These are phyloP conservation scores for Pterula multifida DNA, from an alignment of 1,284 basidiomycete species.

Conservation along the genomic window DNA sequence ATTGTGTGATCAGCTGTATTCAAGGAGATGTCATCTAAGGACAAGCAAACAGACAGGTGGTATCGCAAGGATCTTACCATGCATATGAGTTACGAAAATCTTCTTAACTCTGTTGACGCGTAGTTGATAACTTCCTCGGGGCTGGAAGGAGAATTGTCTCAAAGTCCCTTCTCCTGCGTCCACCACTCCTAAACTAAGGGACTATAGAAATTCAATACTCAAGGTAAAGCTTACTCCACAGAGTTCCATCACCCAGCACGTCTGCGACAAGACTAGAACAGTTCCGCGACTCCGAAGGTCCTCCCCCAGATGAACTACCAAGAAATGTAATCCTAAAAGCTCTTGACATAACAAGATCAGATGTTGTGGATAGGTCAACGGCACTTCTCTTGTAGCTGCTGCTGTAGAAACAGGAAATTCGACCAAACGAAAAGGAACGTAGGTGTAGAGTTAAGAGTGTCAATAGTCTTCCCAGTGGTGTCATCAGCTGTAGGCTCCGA, in stretches of 20 bases:
- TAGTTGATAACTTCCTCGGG: constrained; percentile 20
- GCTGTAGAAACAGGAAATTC: too few species aligned
- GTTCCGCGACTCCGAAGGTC: constrained; percentile 54
- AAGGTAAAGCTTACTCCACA: constrained; percentile 46
- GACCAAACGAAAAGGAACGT: too few species aligned
- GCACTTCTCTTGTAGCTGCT: too few species aligned
- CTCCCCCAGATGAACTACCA: constrained; percentile 65
- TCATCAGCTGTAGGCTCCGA: too few species aligned
- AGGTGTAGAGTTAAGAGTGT: too few species aligned
- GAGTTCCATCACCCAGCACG: constrained; percentile 34
- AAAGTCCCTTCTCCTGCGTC: constrained; percentile 83
- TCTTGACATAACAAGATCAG: background rate
- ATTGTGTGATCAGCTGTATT: constrained; percentile 66
- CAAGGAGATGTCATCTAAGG: background rate
- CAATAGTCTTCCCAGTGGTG: too few species aligned
- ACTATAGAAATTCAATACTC: background rate
- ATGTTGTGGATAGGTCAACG: too few species aligned
- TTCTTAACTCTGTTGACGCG: constrained; percentile 49
- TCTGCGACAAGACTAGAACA: constrained; percentile 60
- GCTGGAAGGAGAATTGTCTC: constrained; percentile 39
- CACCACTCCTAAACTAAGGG: constrained; percentile 44
- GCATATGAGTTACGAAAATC: constrained; percentile 87
- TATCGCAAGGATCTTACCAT: constrained; percentile 32
- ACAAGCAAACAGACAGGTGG: constrained; percentile 1
- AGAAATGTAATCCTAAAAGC: constrained; percentile 46